A percentile compares a stretch with the other conserved stretches of the same genome.
phyloP scores from a whole-genome alignment of 2,329 filamentous ascomycete genomes.

The Rhinocladiella mackenziei region DNA sequence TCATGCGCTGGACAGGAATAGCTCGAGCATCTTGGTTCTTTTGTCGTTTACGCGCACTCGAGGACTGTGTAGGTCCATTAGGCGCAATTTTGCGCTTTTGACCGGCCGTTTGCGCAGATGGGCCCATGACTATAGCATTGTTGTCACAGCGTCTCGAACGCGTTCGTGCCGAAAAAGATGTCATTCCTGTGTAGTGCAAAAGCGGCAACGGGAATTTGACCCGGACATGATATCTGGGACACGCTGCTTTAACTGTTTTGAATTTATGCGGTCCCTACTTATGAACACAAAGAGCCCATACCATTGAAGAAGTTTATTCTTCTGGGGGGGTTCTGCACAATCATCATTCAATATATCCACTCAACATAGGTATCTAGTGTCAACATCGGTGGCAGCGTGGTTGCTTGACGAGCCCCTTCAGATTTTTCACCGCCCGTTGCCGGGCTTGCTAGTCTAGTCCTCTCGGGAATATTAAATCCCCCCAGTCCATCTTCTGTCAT shows the following conservation, averaged over 20 bases:
- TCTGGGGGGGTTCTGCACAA: too few species aligned
- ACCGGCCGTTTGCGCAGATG: conserved; percentile 12
- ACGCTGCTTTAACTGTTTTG: too few species aligned
- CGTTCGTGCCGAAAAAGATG: too few species aligned
- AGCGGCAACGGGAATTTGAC: too few species aligned
- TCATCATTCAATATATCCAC: conserved; percentile 8
- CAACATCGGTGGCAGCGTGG: conserved; percentile 14
- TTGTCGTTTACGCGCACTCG: conserved; percentile 36
- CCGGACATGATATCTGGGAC: too few species aligned
- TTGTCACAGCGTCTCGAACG: too few species aligned
- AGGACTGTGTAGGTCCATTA: conserved; percentile 9
- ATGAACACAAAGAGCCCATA: too few species aligned
- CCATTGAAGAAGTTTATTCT: too few species aligned
- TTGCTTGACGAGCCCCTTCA: not conserved
- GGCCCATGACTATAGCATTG: too few species aligned
- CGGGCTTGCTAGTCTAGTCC: not conserved
- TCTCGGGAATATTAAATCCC: not conserved
- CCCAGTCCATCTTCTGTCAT: not conserved
- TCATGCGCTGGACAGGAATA: conserved; percentile 45
- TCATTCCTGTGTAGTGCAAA: too few species aligned
- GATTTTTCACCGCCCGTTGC: not conserved
- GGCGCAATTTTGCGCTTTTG: conserved; percentile 26
- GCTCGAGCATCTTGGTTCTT: conserved; percentile 45
- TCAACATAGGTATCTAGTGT: conserved; percentile 18
- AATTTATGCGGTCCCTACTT: too few species aligned